phyloP scores from a whole-genome alignment of 1,284 basidiomycete genomes.

The Moniliophthora roreri region DNA sequence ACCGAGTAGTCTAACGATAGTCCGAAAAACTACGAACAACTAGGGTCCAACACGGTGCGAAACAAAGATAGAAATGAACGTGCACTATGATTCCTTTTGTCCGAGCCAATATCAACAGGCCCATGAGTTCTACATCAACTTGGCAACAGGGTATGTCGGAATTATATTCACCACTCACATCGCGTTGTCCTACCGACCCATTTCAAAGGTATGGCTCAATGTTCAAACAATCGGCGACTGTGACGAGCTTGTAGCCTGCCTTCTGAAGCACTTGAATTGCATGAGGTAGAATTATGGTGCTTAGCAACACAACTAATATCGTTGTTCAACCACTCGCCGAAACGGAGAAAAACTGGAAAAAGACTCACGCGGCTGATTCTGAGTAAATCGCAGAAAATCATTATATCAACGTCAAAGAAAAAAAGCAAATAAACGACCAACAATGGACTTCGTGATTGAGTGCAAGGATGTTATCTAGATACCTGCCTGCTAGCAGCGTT shows the following conservation, averaged over 20 bases:
- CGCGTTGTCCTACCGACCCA: background rate
- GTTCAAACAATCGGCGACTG: slow-evolving; percentile 28
- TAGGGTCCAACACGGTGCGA: background rate
- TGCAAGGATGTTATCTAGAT: slow-evolving; percentile 15
- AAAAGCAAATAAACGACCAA: background rate
- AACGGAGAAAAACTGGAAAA: background rate
- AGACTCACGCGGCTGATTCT: background rate
- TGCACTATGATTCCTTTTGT: too few relatives aligned
- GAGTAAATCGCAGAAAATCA: background rate
- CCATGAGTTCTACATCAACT: slow-evolving; percentile 2
- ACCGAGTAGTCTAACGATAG: background rate
- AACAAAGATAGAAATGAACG: too few relatives aligned
- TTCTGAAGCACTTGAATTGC: background rate
- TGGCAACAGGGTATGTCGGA: background rate
- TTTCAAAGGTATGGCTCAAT: slow-evolving; percentile 16
- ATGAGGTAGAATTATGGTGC: background rate
- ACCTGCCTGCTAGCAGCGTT: background rate
- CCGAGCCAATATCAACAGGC: too few relatives aligned
- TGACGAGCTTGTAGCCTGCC: slow-evolving; percentile 25
- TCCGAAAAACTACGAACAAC: too few relatives aligned
- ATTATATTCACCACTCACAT: background rate
- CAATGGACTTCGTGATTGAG: slow-evolving; percentile 21
- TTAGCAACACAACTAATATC: background rate
- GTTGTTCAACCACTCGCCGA: background rate
- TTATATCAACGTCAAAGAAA: background rate